These are phyloP conservation scores for Borovskyia barvae DNA, from an alignment of 208 protist genomes.

Conservation along the genomic window DNA sequence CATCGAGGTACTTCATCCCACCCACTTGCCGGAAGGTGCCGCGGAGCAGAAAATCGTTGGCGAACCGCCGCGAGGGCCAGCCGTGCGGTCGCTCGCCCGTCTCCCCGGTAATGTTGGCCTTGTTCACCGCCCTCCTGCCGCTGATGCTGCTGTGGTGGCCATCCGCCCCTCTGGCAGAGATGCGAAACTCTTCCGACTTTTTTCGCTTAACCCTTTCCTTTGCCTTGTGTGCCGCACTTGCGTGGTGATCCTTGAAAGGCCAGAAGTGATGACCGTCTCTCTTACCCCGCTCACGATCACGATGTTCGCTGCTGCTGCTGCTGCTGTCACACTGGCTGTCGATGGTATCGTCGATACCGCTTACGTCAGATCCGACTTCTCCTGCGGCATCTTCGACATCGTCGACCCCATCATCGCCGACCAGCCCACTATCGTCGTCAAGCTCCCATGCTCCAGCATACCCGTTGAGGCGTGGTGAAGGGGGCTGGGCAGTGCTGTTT, in stretches of 20 bases:
- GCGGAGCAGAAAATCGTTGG: constrained; percentile 33
- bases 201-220: no score
- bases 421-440: no score
- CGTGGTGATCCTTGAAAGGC: no score
- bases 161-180: no score
- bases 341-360: constrained; percentile 8
- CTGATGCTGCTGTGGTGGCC: no score
- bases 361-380: constrained; percentile 1
- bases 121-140: no score
- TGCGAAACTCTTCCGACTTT: no score
- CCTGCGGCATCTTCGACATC: constrained; percentile 7
- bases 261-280: no score
- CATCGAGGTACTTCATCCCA: constrained; percentile 58
- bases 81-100: constrained; percentile 5
- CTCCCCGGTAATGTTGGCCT: not conserved
- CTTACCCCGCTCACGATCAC: not conserved
- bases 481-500: no score
- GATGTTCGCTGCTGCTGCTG: not conserved
- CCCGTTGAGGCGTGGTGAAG: no score
- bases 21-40: constrained; percentile 63
- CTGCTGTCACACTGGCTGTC: constrained; percentile 4
- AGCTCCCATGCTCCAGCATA: no score
- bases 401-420: constrained; percentile 1
- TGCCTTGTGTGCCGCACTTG: no score
- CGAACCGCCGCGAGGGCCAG: constrained; percentile 15